Evolutionary conservation across 164 flowering plant species (phyloP).

Genomic region (Buxus sempervirens): DNA sequence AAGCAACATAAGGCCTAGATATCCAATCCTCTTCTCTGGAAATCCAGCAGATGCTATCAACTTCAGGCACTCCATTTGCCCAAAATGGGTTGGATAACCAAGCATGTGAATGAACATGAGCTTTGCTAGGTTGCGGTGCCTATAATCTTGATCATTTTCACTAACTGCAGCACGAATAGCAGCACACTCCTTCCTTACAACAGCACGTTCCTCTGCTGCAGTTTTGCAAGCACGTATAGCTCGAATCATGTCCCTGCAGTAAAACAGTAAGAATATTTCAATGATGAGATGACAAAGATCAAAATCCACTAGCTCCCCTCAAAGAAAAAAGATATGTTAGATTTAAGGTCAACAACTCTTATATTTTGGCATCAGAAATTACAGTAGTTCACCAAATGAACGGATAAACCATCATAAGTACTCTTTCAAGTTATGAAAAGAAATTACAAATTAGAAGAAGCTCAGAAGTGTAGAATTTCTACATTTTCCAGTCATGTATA

Average conservation of each 20-base stretch:
- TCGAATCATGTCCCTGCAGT: slow-evolving; percentile 95
- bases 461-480: not conserved
- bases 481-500: not conserved
- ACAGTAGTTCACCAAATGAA: not conserved
- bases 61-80: slow-evolving; percentile 99
- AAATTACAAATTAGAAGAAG: not conserved
- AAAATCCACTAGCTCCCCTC: not conserved
- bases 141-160: slow-evolving; percentile 88
- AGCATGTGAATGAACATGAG: slow-evolving; percentile 99
- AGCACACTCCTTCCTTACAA: slow-evolving; percentile 97
- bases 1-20: slow-evolving; percentile 97
- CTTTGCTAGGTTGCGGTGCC: slow-evolving; percentile 95
- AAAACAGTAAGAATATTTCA: not conserved
- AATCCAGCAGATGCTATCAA: slow-evolving; percentile 93
- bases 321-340: not conserved
- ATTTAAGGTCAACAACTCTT: not conserved
- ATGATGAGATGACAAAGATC: not conserved
- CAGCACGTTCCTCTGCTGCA: slow-evolving; percentile 99
- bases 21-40: slow-evolving; percentile 98
- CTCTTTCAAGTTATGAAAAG: not conserved
- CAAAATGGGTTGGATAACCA: slow-evolving; percentile 99
- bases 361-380: not conserved
- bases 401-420: not conserved
- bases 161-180: slow-evolving; percentile 90
- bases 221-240: slow-evolving; percentile 98